phyloP scores from a whole-genome alignment of 768 basidiomycete species.

The Wakefieldia striispora region DNA sequence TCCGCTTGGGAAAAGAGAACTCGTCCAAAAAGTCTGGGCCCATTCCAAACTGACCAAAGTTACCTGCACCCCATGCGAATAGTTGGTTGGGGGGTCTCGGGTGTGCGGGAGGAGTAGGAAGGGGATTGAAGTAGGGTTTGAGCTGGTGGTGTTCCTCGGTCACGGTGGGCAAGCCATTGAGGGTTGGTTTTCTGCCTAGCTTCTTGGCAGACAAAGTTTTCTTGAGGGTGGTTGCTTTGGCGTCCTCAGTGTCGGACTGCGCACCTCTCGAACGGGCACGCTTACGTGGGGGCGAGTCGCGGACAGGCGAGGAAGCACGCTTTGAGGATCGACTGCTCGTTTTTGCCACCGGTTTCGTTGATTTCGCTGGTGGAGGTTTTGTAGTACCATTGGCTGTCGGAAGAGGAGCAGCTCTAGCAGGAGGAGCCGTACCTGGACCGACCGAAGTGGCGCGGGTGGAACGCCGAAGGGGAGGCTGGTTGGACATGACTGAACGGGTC shows the following conservation, averaged over 20 bases:
- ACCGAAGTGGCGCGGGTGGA: slow-evolving; percentile 52
- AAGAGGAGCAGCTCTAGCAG: slow-evolving; percentile 30
- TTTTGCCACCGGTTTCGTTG: slow-evolving; percentile 27
- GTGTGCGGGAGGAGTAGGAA: slow-evolving; percentile 57
- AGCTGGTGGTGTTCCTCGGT: slow-evolving; percentile 38
- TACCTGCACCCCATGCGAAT: slow-evolving; percentile 89
- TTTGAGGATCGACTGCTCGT: slow-evolving; percentile 35
- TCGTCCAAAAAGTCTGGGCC: slow-evolving; percentile 74
- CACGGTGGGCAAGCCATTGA: slow-evolving; percentile 29
- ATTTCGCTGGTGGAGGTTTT: slow-evolving; percentile 37
- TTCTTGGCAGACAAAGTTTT: slow-evolving; percentile 24
- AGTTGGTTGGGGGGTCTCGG: slow-evolving; percentile 66
- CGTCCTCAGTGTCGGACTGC: slow-evolving; percentile 45
- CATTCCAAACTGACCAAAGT: slow-evolving; percentile 95
- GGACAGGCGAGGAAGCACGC: slow-evolving; percentile 49
- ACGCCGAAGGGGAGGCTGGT: slow-evolving; percentile 43
- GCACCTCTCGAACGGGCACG: slow-evolving; percentile 39
- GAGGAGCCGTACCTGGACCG: slow-evolving; percentile 33
- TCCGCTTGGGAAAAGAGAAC: slow-evolving; percentile 72
- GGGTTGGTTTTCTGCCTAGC: slow-evolving; percentile 30
- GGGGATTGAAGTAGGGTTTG: slow-evolving; percentile 62
- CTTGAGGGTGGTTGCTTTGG: slow-evolving; percentile 26
- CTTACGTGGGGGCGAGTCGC: slow-evolving; percentile 46
- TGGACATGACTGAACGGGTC: slow-evolving; percentile 23
- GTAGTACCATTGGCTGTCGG: slow-evolving; percentile 26